Base-by-base conservation (phyloP, 495 filamentous ascomycete genomes). In the Hypoxylon lenormandii region DNA sequence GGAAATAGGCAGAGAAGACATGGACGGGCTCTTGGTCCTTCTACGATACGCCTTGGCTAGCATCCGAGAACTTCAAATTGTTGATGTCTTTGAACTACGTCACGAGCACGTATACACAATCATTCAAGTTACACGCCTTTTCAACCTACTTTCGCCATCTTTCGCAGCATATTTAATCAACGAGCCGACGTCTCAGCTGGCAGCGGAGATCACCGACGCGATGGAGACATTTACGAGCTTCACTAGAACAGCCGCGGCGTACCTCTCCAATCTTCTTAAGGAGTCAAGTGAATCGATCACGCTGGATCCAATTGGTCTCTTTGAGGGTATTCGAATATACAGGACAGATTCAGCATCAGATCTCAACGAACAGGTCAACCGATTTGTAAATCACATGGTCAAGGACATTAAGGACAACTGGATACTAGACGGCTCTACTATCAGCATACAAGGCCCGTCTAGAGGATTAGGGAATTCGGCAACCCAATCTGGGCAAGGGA, bases 351-450 rank as follows among this genome's bases (percentile, higher is more conserved):
- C 33, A 28, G 16, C 43, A 21, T 26, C 48, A 16, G 64, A 45
- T 45, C 15, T 11, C 16, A 40, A 69, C 12, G 61, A 69, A 10
- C 66, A 74, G 13, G 58, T 79, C 13, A 64, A 72, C 15, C 69
- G 68, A 5, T 80, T 81, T 59, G 73, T 72, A 0, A 79, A 68
- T 21, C 69, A 73, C 26, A 77, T 83, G 37, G 28, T 70, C 19
- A 58, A 60, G 43, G 80, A 82, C 53, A 79, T 81, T n/a, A 43
- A 64, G 5, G 73, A 73, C 40, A 79, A 74, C 47, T 83, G 81
- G 81, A 53, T 74, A 0, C 70, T 75, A 12, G 61, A 73, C 2
- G 69, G 64, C 4, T 70, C 64, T 4, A 48, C 40, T 11, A 78
- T 81, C 4, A 79, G 42, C 66, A 61, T 81, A 42, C 69, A 58